phyloP scores from a whole-genome alignment of 2,329 filamentous ascomycete species.

The Sporothrix schenckii region DNA sequence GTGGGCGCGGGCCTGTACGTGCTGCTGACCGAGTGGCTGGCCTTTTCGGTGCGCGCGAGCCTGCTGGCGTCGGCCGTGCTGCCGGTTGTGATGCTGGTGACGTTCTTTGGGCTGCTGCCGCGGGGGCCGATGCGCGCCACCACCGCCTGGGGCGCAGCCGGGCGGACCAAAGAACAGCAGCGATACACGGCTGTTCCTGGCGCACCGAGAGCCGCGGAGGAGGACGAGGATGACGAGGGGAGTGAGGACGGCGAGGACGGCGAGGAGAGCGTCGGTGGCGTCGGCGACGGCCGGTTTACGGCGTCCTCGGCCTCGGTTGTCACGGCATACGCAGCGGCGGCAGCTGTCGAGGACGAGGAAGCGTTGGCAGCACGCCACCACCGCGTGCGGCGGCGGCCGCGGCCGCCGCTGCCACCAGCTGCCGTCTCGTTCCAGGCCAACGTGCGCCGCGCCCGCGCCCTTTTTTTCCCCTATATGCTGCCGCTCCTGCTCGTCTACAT shows the following conservation, averaged over 20 bases:
- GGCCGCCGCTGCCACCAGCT: background rate
- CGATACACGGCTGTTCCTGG: slow-evolving; percentile 43
- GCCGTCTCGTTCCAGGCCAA: slow-evolving; percentile 43
- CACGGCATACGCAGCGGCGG: background rate
- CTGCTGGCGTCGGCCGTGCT: slow-evolving; percentile 77
- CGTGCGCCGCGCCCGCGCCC: slow-evolving; percentile 65
- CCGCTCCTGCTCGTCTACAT: slow-evolving; percentile 91
- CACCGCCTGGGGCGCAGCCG: slow-evolving; percentile 8
- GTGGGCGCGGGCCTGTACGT: slow-evolving; percentile 88
- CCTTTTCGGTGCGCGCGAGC: slow-evolving; percentile 72
- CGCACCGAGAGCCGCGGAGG: slow-evolving; percentile 42
- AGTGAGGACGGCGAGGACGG: slow-evolving; percentile 7
- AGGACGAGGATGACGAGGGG: slow-evolving; percentile 37
- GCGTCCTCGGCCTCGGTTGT: background rate
- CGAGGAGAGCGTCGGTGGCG: too few species aligned
- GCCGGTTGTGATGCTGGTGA: slow-evolving; percentile 78
- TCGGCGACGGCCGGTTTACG: slow-evolving; percentile 43
- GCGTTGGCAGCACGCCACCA: background rate
- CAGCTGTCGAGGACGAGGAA: background rate
- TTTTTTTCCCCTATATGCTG: slow-evolving; percentile 84
- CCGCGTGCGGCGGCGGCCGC: background rate
- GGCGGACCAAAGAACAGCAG: slow-evolving; percentile 26
- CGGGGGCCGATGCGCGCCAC: slow-evolving; percentile 62
- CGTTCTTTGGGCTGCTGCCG: slow-evolving; percentile 83
- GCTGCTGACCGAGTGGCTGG: slow-evolving; percentile 76